Evolutionary conservation across 495 filamentous ascomycete species (phyloP), one percentile per base, ranked within the genome.

Genomic region (Neurospora africana): DNA sequence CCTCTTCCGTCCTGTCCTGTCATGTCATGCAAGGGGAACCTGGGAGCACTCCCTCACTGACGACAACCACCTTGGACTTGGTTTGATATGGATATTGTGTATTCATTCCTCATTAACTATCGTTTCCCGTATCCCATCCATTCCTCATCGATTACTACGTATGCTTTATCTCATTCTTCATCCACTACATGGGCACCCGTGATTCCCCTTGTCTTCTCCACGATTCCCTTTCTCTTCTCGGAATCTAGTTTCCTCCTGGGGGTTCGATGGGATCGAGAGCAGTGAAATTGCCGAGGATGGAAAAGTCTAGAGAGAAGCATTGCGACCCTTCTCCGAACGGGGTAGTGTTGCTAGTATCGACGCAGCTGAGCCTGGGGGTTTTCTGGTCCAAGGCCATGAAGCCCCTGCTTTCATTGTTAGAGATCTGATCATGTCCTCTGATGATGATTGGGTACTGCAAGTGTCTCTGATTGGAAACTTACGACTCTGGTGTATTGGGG

Each of bases 361-460:
- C 15, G 73, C 77, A 79, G 36, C 44, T 74, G 11, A 78, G 70
- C 47, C 2, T 68, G 6, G 43, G 77, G 44, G 30, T 23, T 21
- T 78, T 41, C 40, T 40, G 61, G 23, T 75, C 77, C 7, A 76
- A 69, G 17, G 76, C 75, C 71, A 79, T 75, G 61, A 74, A 74
- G 4, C 38, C 19, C 35, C 71, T 76, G 23, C 37, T 13, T 41
- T 9, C 36, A 10, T 36, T 39, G 38, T 17, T 23, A 21, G 21
- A 33, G 15, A 33, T 41, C 21, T 23, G 39, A 38, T 36, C n/a
- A 41, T 67, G 36, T 6, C 19, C 38, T 36, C 36, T 36, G 41
- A 10, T 68, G 65, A 38, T 70, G 10, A 38, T 70, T 27, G 19
- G n/a, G 41, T 21, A 44, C 19, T n/a, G 41, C 41, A 43, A 43